Conservation (phyloP, 2,329 filamentous ascomycete genomes). For the Monilinia vaccinii-corymbosi region DNA sequence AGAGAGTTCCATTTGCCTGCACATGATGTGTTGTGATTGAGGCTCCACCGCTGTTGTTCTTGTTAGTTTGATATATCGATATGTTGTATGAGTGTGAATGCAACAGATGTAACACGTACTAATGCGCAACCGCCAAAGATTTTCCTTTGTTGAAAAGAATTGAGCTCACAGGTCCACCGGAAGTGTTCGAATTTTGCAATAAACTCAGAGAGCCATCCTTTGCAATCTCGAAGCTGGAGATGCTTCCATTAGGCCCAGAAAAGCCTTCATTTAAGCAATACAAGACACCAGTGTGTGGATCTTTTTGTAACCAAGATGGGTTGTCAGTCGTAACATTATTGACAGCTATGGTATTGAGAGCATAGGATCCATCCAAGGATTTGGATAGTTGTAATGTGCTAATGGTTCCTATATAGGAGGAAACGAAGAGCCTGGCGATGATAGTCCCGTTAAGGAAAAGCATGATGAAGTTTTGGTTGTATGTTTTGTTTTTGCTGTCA, state of each 20-base stretch:
- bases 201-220: constrained; percentile 33
- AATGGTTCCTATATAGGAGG: constrained; percentile 32
- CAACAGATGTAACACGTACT: constrained; percentile 18
- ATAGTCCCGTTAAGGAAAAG: constrained; percentile 13
- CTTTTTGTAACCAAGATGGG: constrained; percentile 24
- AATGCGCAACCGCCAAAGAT: constrained; percentile 29
- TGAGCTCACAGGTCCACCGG: constrained; percentile 30
- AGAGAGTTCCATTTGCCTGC: constrained; percentile 6
- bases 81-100: neutral
- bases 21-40: constrained; percentile 10
- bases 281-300: constrained; percentile 19
- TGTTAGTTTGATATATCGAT: neutral
- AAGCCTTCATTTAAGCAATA: constrained; percentile 25
- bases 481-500: too few relatives aligned
- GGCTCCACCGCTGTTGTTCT: constrained; percentile 16
- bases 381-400: constrained; percentile 28
- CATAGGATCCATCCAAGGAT: constrained; percentile 18
- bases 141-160: constrained; percentile 36
- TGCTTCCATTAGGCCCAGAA: constrained; percentile 12
- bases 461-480: constrained; percentile 11
- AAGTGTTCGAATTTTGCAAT: constrained; percentile 33
- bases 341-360: constrained; percentile 15
- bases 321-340: constrained; percentile 20
- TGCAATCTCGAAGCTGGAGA: constrained; percentile 26
- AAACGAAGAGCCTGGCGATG: constrained; percentile 29